Base-by-base conservation (phyloP, 2,329 filamentous ascomycete species). In the Aschersonia sp. region DNA sequence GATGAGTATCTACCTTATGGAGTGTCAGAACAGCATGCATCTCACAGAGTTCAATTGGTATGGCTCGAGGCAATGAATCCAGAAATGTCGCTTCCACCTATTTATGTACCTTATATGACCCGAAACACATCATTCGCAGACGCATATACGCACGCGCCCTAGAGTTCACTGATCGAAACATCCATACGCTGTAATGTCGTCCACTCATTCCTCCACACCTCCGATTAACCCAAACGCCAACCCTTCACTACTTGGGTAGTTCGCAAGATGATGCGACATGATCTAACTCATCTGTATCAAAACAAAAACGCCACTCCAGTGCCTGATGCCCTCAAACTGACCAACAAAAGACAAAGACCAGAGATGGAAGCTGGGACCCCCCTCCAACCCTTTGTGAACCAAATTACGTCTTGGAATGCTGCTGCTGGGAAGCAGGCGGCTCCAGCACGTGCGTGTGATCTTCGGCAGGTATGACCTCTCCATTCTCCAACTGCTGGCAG, bases 361-460 rank as follows among this genome's bases (percentile, higher is more conserved):
- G 20, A 20, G 20, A 20, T 20, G 20, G 20, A 20, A 20, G 20
- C 20, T 20, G 20, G 20, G 20, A 20, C 20, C 31, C 5, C 35
- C 31, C 31, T 35, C 40, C 35, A 7, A 38, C 6, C 12, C 12
- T 31, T 9, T 30, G 31, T 31, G 30, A 6, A 30, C 29, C 29
- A 30, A n/a, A 31, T 50, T 43, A 51, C 41, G 48, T 56, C 49
- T 56, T 54, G 29, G 53, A 53, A 32, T 53, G 55, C 44, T 54
- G 51, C 46, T 65, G 59, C 51, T 68, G 65, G 30, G 70, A 63
- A 42, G 71, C 65, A 10, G 81, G 78, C 12, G 87, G 86, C 62
- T 94, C 89, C 40, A 97, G 72, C 9, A 89, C 81, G 61, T 98
- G 92, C 1, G 76, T 80, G 63, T 98, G 92, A 46, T 85, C 84